phyloP scores from a whole-genome alignment of 2,329 filamentous ascomycete genomes.

The Ophioceras dolichostomum region DNA sequence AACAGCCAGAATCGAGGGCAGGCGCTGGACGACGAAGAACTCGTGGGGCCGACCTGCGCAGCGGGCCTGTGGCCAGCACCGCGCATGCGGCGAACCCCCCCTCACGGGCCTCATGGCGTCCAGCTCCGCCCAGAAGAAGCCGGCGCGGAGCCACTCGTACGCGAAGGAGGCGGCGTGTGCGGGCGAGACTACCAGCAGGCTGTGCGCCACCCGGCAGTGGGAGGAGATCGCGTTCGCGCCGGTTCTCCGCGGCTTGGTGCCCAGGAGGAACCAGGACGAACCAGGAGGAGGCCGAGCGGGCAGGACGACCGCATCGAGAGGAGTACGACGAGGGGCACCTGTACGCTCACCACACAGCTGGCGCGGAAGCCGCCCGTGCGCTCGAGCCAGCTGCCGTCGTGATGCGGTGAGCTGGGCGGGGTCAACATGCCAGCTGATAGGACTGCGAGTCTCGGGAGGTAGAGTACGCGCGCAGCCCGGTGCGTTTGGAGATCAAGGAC shows the following conservation, averaged over 20 bases:
- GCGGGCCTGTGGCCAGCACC: neutral
- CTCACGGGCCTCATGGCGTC: neutral
- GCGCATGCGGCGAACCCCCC: neutral
- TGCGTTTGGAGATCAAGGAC: too few relatives aligned
- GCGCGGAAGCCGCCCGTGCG: neutral
- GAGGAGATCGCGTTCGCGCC: neutral
- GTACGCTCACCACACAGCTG: neutral
- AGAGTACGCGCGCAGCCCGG: too few relatives aligned
- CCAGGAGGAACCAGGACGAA: too few relatives aligned
- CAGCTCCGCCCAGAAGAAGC: neutral
- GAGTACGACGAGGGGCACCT: neutral
- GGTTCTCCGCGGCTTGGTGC: neutral
- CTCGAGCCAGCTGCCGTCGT: neutral
- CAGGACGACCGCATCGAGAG: neutral
- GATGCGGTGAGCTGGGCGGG: too few relatives aligned
- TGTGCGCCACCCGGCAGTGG: neutral
- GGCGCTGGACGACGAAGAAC: neutral
- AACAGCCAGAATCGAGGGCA: neutral
- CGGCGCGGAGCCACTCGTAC: neutral
- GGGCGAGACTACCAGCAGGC: neutral
- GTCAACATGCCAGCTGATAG: too few relatives aligned
- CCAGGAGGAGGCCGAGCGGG: neutral
- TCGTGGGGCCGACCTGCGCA: neutral
- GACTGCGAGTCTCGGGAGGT: too few relatives aligned
- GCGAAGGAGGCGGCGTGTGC: neutral